phyloP scores from a whole-genome alignment of 345 rosid species.

The Hibiscus trionum region DNA sequence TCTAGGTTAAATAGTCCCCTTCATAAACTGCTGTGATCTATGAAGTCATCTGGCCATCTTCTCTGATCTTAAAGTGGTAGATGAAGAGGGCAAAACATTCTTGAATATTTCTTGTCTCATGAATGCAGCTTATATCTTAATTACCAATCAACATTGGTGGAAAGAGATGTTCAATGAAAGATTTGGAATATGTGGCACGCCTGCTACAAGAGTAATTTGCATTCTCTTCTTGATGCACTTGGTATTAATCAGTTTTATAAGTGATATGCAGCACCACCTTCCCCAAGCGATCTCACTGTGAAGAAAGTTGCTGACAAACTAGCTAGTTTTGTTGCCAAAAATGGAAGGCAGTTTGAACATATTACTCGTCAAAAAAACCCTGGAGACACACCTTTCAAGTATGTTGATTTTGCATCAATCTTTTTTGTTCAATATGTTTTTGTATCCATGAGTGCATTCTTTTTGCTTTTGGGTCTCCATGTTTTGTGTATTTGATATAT shows the following conservation, averaged over 20 bases:
- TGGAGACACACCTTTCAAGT: constrained; percentile 92
- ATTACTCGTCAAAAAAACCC: constrained; percentile 92
- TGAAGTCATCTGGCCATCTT: constrained; percentile 21
- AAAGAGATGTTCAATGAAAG: constrained; percentile 89
- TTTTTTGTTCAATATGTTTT: constrained; percentile 1
- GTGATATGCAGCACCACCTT: constrained; percentile 98
- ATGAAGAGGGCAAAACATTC: constrained; percentile 50
- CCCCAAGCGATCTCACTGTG: constrained; percentile 86
- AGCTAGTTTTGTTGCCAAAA: constrained; percentile 95
- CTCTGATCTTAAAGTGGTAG: constrained; percentile 32
- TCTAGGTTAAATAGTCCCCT: constrained; percentile 6
- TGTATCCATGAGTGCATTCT: background rate
- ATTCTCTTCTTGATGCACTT: constrained; percentile 94
- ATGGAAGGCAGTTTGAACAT: constrained; percentile 93
- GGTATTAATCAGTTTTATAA: constrained; percentile 99
- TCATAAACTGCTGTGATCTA: constrained; percentile 10
- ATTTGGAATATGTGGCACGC: constrained; percentile 82
- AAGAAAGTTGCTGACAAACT: constrained; percentile 96
- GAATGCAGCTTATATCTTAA: constrained; percentile 95
- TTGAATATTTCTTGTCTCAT: constrained; percentile 77
- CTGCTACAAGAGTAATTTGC: constrained; percentile 97
- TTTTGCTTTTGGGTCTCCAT: background rate
- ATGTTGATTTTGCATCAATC: constrained; percentile 20
- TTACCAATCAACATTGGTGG: constrained; percentile 81
- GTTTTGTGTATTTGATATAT: background rate